phyloP scores from a whole-genome alignment of 116 monocot species.

The Phalaenopsis hybrid region DNA sequence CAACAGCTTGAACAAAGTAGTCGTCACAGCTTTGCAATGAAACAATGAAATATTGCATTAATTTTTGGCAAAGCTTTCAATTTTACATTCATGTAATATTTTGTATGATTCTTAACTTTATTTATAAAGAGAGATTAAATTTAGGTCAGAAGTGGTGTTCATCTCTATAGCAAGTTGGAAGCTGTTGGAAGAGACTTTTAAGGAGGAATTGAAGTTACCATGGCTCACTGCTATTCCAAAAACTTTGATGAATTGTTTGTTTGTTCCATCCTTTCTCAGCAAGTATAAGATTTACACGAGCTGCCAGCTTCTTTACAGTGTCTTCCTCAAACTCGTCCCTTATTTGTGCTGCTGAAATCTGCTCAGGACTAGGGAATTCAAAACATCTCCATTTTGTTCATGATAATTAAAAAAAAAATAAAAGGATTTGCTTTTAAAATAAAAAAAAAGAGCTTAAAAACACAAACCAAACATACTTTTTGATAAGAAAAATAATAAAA shows the following conservation, averaged over 20 bases:
- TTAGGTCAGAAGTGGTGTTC: neutral
- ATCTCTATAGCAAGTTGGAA: neutral
- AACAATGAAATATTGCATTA: neutral
- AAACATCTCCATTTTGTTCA: neutral
- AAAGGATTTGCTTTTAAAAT: too few species aligned
- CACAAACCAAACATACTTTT: too few species aligned
- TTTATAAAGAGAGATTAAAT: neutral
- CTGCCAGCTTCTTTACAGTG: constrained; percentile 18
- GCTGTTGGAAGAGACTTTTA: neutral
- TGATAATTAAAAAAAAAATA: too few species aligned
- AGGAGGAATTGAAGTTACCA: constrained; percentile 19
- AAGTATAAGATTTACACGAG: constrained; percentile 44
- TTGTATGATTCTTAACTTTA: neutral
- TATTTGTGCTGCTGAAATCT: neutral
- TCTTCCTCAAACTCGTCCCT: constrained; percentile 30
- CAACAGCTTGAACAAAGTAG: too few species aligned
- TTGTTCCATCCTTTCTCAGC: constrained; percentile 41
- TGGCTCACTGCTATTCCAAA: constrained; percentile 30
- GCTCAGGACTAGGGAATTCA: neutral
- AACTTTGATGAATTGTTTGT: constrained; percentile 13
- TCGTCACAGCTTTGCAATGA: too few species aligned
- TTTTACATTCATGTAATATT: neutral
- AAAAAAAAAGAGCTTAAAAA: too few species aligned
- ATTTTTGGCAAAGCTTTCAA: neutral
- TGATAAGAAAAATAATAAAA: too few species aligned